Base-by-base conservation (phyloP, 768 basidiomycete genomes). In the Sutorius australiensis region DNA sequence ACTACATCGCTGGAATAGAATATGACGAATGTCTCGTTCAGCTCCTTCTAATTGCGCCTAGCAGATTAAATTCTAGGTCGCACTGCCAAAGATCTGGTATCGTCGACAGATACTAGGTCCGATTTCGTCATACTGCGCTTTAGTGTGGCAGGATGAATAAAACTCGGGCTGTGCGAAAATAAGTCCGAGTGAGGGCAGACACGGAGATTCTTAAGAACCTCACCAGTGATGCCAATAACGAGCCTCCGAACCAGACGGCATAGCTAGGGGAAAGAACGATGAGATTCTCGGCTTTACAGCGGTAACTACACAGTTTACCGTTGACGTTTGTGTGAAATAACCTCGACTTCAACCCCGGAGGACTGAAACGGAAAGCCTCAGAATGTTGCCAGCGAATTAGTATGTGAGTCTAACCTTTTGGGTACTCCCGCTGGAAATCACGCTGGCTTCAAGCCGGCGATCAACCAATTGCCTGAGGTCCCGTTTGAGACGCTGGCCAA, bases 181-280 rank as follows among this genome's bases (percentile, higher is more conserved):
- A 28, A 61, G 37, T 32, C 34, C 45, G 11, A 37, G n/a, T n/a
- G n/a, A 12, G 32, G 50, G 16, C 10, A 27, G 28, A 37, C 31
- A 19, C 19, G 24, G 36, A 42, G 27, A 17, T 3, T 32, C 31
- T 32, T 24, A 33, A 28, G 4, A 17, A 11, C 76, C 84, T 72
- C 59, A 95, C 92, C 61, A 95, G 78, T 48, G 92, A 94, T 6
- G 95, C 97, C 56, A 98, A 80, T 33, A 98, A 79, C 7, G 91
- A 94, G 27, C 97, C 97, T 63, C 97, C 97, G 63, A 90, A 98
- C 97, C 97, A 99, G 30, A 98, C 97, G 17, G 97, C 97, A 57
- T 92, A 89, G 57, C 87, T 89, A 50, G 32, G 46, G 37, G 40
- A 33, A 52, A 42, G 43, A 38, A 41, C 33, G 44, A 47, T 65